These are phyloP conservation scores for Crithidia thermophila DNA, from an alignment of 208 protist species.

Conservation along the genomic window DNA sequence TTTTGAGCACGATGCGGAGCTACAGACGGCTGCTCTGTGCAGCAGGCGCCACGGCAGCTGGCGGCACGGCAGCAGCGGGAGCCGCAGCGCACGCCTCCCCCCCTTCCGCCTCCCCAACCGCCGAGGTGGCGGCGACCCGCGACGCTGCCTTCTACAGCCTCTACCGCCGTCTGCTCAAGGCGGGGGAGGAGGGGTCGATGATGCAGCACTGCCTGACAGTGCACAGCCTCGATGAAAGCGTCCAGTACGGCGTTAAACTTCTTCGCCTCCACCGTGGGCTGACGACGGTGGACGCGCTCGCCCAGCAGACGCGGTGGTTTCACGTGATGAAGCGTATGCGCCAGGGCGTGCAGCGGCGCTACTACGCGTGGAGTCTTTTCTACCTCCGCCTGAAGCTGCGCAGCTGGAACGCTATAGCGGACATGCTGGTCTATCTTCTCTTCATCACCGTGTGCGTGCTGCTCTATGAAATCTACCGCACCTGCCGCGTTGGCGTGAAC, in stretches of 20 bases:
- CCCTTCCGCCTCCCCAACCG: background rate
- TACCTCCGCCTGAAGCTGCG: conserved; percentile 57
- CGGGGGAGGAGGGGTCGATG: conserved; percentile 70
- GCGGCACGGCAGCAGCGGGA: background rate
- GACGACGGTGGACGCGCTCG: conserved; percentile 49
- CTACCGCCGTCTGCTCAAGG: conserved; percentile 77
- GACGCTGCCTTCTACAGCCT: conserved; percentile 47
- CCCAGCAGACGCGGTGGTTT: conserved; percentile 33
- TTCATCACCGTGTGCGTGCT: conserved; percentile 68
- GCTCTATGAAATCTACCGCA: conserved; percentile 79
- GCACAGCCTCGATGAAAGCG: conserved; percentile 46
- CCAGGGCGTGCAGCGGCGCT: conserved; percentile 44
- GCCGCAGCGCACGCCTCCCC: background rate
- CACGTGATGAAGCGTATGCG: conserved; percentile 35
- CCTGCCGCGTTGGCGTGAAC: conserved; percentile 77
- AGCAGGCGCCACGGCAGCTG: background rate
- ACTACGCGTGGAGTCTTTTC: conserved; percentile 69
- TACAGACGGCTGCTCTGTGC: conserved; percentile 1
- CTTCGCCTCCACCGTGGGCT: conserved; percentile 66
- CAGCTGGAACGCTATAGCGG: conserved; percentile 67
- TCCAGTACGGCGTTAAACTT: conserved; percentile 62
- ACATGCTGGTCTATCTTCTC: conserved; percentile 75
- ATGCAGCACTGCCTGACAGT: conserved; percentile 69
- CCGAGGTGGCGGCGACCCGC: background rate
- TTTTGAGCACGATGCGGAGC: too few relatives aligned